Evolutionary conservation across 225 moss, liverwort and hornwort species (phyloP).

Genomic region (Polytrichum commune): DNA sequence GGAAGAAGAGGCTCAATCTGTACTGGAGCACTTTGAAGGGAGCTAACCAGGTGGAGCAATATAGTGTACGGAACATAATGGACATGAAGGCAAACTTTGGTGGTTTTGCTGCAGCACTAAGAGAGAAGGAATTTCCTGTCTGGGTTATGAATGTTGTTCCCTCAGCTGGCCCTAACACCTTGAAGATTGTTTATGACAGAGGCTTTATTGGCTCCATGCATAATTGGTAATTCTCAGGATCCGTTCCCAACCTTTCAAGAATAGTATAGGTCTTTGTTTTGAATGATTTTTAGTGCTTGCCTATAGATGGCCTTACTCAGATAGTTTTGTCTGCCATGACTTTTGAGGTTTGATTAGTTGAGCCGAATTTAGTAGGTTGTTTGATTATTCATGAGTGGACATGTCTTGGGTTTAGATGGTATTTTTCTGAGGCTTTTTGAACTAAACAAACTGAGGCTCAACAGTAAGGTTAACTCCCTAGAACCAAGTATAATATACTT

Average conservation of each 20-base stretch:
- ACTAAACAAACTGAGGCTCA: too few species aligned
- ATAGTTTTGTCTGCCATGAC: background rate
- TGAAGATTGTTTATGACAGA: conserved; percentile 86
- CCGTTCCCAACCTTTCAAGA: background rate
- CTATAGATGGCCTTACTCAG: background rate
- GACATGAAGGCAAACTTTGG: conserved; percentile 95
- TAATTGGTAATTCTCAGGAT: conserved; percentile 67
- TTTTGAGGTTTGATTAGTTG: background rate
- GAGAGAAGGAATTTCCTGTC: conserved; percentile 62
- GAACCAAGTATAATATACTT: too few species aligned
- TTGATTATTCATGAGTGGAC: background rate
- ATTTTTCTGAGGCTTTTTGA: background rate
- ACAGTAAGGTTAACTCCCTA: too few species aligned
- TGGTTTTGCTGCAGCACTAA: conserved; percentile 81
- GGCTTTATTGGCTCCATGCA: conserved; percentile 89
- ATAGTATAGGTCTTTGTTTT: background rate
- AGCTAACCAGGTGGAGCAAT: conserved; percentile 54
- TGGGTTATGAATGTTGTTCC: conserved; percentile 98
- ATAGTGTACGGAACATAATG: conserved; percentile 85
- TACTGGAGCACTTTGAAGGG: conserved; percentile 74
- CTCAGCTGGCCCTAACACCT: conserved; percentile 58
- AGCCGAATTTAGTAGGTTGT: background rate
- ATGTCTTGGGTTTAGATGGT: background rate
- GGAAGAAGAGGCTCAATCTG: conserved; percentile 72
- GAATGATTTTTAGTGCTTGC: background rate